phyloP scores from a whole-genome alignment of 2,329 filamentous ascomycete species.

The Aspergillus candidus region DNA sequence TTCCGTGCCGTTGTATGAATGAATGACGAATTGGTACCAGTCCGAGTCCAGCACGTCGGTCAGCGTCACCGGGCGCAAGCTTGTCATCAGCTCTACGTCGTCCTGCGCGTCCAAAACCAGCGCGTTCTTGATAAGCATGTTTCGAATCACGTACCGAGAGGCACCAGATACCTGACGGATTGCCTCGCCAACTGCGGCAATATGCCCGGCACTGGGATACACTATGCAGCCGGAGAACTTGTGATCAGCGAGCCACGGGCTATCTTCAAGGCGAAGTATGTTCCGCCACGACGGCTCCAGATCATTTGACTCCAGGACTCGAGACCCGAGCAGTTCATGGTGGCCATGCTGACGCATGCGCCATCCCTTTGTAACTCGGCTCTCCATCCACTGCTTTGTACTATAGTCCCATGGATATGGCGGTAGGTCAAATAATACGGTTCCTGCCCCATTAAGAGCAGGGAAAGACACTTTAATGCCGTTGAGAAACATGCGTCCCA shows the following conservation, averaged over 20 bases:
- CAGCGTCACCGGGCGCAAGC: conserved; percentile 9
- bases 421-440: conserved; percentile 15
- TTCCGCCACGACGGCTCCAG: conserved; percentile 39
- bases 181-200: conserved; percentile 42
- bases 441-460: conserved; percentile 24
- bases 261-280: conserved; percentile 11
- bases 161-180: conserved; percentile 7
- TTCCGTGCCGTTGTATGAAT: conserved; percentile 13
- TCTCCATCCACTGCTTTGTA: conserved; percentile 13
- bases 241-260: conserved; percentile 24
- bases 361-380: conserved; percentile 14
- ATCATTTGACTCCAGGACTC: conserved; percentile 22
- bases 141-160: background rate
- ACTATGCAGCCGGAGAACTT: conserved; percentile 34
- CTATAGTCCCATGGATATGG: conserved; percentile 24
- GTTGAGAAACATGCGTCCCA: no score
- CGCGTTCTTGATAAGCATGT: background rate
- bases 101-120: conserved; percentile 13
- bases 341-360: conserved; percentile 8
- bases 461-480: conserved; percentile 10
- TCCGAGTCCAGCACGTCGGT: conserved; percentile 11
- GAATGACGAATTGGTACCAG: conserved; percentile 25
- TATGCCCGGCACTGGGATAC: conserved; percentile 41
- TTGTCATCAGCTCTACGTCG: conserved; percentile 16
- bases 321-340: conserved; percentile 25